Percentiles rank a stretch among this genome's conserved stretches.
Conservation (phyloP, 805 yeast species). For the Hanseniaspora occidentalis region DNA sequence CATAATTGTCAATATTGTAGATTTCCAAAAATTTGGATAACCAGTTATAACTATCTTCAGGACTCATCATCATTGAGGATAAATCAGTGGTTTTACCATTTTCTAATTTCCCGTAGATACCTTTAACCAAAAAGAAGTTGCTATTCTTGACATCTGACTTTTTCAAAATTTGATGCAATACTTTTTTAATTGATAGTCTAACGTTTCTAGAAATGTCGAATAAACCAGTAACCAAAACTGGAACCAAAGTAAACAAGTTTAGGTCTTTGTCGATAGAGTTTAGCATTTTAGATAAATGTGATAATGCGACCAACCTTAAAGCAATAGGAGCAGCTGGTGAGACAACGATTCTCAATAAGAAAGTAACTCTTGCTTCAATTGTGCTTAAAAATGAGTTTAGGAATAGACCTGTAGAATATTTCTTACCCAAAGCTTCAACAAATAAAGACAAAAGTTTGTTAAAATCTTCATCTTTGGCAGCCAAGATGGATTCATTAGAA, state of each 20-base stretch:
- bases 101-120: slow-evolving; percentile 40
- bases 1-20: slow-evolving; percentile 37
- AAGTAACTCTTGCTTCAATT: slow-evolving; percentile 38
- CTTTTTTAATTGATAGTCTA: slow-evolving; percentile 31
- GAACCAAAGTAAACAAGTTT: slow-evolving; percentile 42
- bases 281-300: slow-evolving; percentile 25
- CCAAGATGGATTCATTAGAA: slow-evolving; percentile 21
- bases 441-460: slow-evolving; percentile 29
- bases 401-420: slow-evolving; percentile 23
- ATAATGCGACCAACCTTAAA: slow-evolving; percentile 39
- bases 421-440: slow-evolving; percentile 31
- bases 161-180: slow-evolving; percentile 25
- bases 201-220: slow-evolving; percentile 37
- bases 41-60: slow-evolving; percentile 47
- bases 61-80: slow-evolving; percentile 41
- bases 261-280: slow-evolving; percentile 26
- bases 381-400: slow-evolving; percentile 26
- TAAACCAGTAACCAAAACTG: slow-evolving; percentile 43
- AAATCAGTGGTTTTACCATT: slow-evolving; percentile 13
- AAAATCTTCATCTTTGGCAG: slow-evolving; percentile 29
- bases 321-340: slow-evolving; percentile 48
- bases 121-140: slow-evolving; percentile 37
- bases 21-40: slow-evolving; percentile 31
- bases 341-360: slow-evolving; percentile 42
- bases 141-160: slow-evolving; percentile 23